phyloP scores from a whole-genome alignment of 352 stramenopile species.

The Globisporangium cystogenes region DNA sequence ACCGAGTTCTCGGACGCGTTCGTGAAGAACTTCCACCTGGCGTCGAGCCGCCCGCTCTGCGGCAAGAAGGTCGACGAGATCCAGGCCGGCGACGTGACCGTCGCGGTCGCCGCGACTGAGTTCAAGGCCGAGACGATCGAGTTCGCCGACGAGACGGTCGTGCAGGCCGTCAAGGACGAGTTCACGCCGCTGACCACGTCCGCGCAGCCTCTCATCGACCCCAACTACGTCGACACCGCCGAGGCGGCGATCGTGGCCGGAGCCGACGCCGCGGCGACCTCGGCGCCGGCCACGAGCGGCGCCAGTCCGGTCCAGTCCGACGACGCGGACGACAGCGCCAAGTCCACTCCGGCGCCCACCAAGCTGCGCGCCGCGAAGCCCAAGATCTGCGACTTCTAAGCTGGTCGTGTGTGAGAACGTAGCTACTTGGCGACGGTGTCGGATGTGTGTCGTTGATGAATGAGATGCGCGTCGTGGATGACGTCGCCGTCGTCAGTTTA shows the following conservation, averaged over 20 bases:
- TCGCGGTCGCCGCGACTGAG: conserved; percentile 32
- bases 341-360: conserved; percentile 4
- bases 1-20: conserved; percentile 41
- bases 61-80: conserved; percentile 50
- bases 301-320: conserved; percentile 5
- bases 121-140: conserved; percentile 33
- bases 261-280: conserved; percentile 6
- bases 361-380: conserved; percentile 1
- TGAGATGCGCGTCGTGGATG: not conserved
- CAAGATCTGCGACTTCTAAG: conserved; percentile 16
- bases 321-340: conserved; percentile 9
- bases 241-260: conserved; percentile 4
- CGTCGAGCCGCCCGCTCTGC: conserved; percentile 36
- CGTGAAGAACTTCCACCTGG: conserved; percentile 48
- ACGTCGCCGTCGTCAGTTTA: too few species aligned
- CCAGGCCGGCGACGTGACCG: conserved; percentile 29
- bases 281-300: not conserved
- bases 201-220: conserved; percentile 17
- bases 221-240: conserved; percentile 21
- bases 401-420: too few species aligned
- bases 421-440: not conserved
- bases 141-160: conserved; percentile 35
- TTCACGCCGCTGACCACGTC: conserved; percentile 14
- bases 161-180: conserved; percentile 20
- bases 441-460: not conserved